These are phyloP conservation scores for Fusarium pseudoanthophilum DNA, from an alignment of 2,329 filamentous ascomycete species.

Conservation along the genomic window DNA sequence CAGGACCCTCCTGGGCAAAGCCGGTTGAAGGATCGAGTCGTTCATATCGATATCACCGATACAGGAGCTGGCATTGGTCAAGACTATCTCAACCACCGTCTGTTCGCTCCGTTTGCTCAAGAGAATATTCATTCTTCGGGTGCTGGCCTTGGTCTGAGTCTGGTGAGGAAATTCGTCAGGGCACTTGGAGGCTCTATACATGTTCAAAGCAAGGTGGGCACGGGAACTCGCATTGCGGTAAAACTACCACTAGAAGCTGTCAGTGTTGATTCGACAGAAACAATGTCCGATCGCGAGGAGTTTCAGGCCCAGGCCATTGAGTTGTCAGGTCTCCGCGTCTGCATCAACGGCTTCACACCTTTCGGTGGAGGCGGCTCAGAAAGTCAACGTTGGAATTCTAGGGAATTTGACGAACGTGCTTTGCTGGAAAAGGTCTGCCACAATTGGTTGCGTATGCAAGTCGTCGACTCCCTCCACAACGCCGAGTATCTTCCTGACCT, in stretches of 20 bases:
- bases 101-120: constrained; percentile 73
- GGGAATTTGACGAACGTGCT: constrained; percentile 1
- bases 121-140: constrained; percentile 70
- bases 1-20: constrained; percentile 26
- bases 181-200: constrained; percentile 68
- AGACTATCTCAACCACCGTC: constrained; percentile 67
- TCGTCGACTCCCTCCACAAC: neutral
- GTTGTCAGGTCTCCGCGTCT: constrained; percentile 46
- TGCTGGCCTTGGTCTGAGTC: constrained; percentile 72
- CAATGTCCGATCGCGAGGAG: constrained; percentile 29
- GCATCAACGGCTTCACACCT: constrained; percentile 1
- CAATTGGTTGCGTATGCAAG: constrained; percentile 29
- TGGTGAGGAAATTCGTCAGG: constrained; percentile 70
- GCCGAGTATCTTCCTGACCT: constrained; percentile 41
- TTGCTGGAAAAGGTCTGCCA: constrained; percentile 17
- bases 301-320: constrained; percentile 46
- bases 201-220: constrained; percentile 58
- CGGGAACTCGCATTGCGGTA: constrained; percentile 52
- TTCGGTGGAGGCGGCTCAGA: neutral
- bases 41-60: constrained; percentile 64
- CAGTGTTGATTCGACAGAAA: neutral
- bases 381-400: neutral
- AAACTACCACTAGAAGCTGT: constrained; percentile 44
- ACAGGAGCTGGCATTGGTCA: constrained; percentile 73
- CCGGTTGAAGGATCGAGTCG: constrained; percentile 11